Evolutionary conservation across 2,329 filamentous ascomycete species (phyloP), one percentile per base, ranked within the genome.

Genomic region (Hansfordia pulvinata): DNA sequence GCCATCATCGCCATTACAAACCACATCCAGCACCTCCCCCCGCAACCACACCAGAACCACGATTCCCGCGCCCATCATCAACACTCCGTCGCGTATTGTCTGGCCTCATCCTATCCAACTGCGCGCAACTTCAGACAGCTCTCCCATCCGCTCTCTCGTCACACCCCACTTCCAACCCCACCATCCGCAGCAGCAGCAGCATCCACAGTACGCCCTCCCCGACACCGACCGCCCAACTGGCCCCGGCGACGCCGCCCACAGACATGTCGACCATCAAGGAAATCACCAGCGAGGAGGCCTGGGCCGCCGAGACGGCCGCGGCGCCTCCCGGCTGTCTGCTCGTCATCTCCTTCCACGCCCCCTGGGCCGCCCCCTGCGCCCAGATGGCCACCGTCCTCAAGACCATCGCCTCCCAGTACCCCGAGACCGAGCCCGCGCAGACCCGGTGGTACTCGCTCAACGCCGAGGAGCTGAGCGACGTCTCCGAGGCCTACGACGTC

Each of bases 291-390:
- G 72, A 84, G 43, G 58, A 66, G 39, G 73, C 75, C 42, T 94
- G 90, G 74, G 62, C 75, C 38, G 58, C 70, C 38, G 66, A 79
- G 46, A 60, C 82, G 35, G 61, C 64, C 35, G 64, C 71, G 21
- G 64, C 86, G 10, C 69, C 81, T 8, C 47, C 76, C 2, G 68
- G 75, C 10, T 72, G 80, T 10, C 71, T 94, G 33, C 65, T 88
- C 35, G 66, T 94, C 46, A 72, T 93, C 47, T 94, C 86, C 51
- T 98, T 98, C 64, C 81, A 96, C 53, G 85, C 90, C 12, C 81
- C 86, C 38, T 98, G 90, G 90, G 90, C 90, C 17, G 85, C 85
- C 32, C 90, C 90, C 23, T 96, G 90, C 63, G 76, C 81, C 36
- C 85, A 94, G 57, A 96, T 96, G 86, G 73, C 71, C 40, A 80